phyloP scores from a whole-genome alignment of 2,329 filamentous ascomycete species.

The Diaporthe australafricana region DNA sequence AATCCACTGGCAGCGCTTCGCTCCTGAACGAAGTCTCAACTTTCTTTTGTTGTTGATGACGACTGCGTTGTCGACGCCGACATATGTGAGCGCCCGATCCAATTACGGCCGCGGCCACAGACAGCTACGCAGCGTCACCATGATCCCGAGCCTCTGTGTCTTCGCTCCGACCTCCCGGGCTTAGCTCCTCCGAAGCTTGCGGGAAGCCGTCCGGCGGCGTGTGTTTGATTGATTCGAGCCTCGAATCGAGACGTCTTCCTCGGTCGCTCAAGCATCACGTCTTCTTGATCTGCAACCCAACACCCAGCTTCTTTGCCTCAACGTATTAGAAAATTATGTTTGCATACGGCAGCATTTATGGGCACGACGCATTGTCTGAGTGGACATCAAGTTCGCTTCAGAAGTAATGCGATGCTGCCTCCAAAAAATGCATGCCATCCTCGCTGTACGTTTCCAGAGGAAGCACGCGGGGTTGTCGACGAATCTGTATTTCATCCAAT shows the following conservation, averaged over 20 bases:
- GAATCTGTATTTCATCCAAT: not conserved
- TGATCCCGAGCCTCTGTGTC: not conserved
- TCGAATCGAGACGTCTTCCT: not conserved
- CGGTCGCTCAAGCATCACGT: not conserved
- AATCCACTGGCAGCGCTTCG: constrained; percentile 29
- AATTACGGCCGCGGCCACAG: constrained; percentile 26
- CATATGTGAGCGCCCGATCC: constrained; percentile 1
- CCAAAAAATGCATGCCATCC: not conserved
- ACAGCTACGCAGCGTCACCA: not conserved
- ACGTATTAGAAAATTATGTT: too few species aligned
- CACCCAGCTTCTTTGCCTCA: not conserved
- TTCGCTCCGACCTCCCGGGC: not conserved
- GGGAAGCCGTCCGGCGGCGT: not conserved
- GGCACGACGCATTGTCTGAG: not conserved
- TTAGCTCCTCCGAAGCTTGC: not conserved
- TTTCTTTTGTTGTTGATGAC: not conserved
- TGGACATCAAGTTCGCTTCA: not conserved
- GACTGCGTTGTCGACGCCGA: not conserved
- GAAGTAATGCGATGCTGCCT: not conserved
- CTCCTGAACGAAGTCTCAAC: constrained; percentile 31
- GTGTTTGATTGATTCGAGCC: not conserved
- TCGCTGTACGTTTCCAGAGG: not conserved
- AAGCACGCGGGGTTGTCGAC: not conserved
- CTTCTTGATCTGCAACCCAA: not conserved
- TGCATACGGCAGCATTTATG: not conserved